These are phyloP conservation scores for Podospora australis DNA, from an alignment of 495 filamentous ascomycete genomes.

Conservation along the genomic window DNA sequence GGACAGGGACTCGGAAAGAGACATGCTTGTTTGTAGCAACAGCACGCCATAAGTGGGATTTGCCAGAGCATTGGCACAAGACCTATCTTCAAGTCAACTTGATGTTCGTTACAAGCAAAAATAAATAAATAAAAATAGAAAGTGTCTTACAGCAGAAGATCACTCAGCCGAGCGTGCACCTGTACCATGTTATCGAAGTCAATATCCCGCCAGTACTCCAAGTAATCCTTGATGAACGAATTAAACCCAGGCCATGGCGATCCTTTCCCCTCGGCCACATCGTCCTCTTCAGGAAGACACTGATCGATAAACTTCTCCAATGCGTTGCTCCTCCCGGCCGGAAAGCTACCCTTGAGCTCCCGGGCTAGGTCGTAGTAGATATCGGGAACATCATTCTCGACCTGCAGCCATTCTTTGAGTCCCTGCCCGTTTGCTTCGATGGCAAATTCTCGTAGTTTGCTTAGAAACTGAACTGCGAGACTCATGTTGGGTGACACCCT, in stretches of 20 bases:
- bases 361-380: slow-evolving; percentile 60
- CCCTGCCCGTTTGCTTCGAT: slow-evolving; percentile 31
- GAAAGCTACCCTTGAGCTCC: slow-evolving; percentile 56
- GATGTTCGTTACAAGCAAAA: slow-evolving; percentile 4
- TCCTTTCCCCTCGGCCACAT: slow-evolving; percentile 41
- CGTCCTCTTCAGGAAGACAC: slow-evolving; percentile 45
- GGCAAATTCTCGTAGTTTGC: slow-evolving; percentile 34
- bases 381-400: slow-evolving; percentile 42
- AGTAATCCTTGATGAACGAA: slow-evolving; percentile 70
- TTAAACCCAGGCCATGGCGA: slow-evolving; percentile 69
- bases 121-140: neutral
- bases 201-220: slow-evolving; percentile 71
- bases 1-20: slow-evolving; percentile 67
- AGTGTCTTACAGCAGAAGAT: slow-evolving; percentile 56
- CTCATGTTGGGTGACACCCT: slow-evolving; percentile 24
- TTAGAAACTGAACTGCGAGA: slow-evolving; percentile 34
- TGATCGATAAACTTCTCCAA: slow-evolving; percentile 59
- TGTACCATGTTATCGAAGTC: slow-evolving; percentile 66
- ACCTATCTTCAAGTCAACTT: slow-evolving; percentile 41
- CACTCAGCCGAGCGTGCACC: slow-evolving; percentile 67
- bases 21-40: slow-evolving; percentile 69
- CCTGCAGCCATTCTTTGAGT: slow-evolving; percentile 39
- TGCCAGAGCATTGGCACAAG: slow-evolving; percentile 72
- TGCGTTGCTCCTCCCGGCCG: slow-evolving; percentile 41
- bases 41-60: slow-evolving; percentile 71